phyloP scores from a whole-genome alignment of 805 yeast genomes.

The Wickerhamiella dianesei region DNA sequence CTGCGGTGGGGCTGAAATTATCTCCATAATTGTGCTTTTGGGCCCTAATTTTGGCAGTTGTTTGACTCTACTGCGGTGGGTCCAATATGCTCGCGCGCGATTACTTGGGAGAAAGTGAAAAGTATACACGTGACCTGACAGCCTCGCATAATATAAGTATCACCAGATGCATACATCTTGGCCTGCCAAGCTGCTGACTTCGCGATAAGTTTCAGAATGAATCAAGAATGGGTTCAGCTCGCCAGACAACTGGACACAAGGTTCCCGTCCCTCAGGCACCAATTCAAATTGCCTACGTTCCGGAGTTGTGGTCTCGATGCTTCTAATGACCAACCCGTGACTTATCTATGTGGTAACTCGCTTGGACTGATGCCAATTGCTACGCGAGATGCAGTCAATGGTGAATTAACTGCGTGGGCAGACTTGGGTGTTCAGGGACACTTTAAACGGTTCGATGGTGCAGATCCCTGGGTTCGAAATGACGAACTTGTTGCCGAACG shows the following conservation, averaged over 20 bases:
- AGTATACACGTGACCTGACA: too few relatives aligned
- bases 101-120: too few relatives aligned
- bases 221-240: not conserved
- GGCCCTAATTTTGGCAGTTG: too few relatives aligned
- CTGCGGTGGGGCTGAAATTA: too few relatives aligned
- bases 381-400: conserved; percentile 42
- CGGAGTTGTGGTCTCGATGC: not conserved
- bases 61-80: too few relatives aligned
- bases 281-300: too few relatives aligned
- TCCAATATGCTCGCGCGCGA: too few relatives aligned
- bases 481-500: conserved; percentile 63
- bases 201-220: not conserved
- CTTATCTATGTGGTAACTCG: conserved; percentile 86
- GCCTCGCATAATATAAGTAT: too few relatives aligned
- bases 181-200: not conserved
- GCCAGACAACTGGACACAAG: not conserved
- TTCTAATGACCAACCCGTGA: conserved; percentile 22
- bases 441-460: conserved; percentile 32
- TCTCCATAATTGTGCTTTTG: too few relatives aligned
- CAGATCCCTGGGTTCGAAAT: conserved; percentile 69
- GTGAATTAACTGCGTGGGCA: conserved; percentile 74
- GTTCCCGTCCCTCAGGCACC: not conserved
- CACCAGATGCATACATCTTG: not conserved
- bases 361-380: conserved; percentile 74
- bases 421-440: conserved; percentile 74